Evolutionary conservation across 345 rosid species (phyloP).

Genomic region (Theobroma cacao): DNA sequence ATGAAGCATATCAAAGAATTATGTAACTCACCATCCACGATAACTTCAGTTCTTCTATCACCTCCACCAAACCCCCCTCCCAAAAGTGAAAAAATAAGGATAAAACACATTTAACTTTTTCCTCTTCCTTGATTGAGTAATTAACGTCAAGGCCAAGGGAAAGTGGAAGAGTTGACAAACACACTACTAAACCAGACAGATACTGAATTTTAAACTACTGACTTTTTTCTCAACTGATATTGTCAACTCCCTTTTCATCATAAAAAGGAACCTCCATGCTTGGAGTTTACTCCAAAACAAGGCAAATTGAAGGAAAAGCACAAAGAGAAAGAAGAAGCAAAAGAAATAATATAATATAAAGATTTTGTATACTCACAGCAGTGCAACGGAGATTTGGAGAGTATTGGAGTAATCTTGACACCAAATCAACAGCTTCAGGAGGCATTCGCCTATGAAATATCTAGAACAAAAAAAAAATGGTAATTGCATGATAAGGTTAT

Average conservation of each 20-base stretch:
- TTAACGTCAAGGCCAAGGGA: not conserved
- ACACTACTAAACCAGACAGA: not conserved
- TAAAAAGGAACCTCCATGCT: not conserved
- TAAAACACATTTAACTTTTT: not conserved
- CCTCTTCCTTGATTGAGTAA: not conserved
- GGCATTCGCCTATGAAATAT: constrained; percentile 97
- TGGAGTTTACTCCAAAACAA: not conserved
- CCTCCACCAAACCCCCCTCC: not conserved
- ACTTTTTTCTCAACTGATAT: not conserved
- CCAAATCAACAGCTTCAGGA: constrained; percentile 95
- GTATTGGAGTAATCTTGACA: constrained; percentile 92
- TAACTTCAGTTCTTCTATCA: not conserved
- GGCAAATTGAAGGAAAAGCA: not conserved
- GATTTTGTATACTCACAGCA: constrained; percentile 60
- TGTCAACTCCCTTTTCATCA: not conserved
- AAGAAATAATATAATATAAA: not conserved
- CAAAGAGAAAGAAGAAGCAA: not conserved
- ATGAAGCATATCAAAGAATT: not conserved
- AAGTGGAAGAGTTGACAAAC: not conserved
- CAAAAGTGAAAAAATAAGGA: not conserved
- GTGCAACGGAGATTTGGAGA: constrained; percentile 87
- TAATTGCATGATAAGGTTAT: not conserved
- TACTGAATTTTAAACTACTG: not conserved
- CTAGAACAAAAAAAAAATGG: constrained; percentile 30
- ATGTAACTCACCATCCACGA: not conserved